These are phyloP conservation scores for Penicillium digitatum DNA, from an alignment of 2,329 filamentous ascomycete species.

Conservation along the genomic window DNA sequence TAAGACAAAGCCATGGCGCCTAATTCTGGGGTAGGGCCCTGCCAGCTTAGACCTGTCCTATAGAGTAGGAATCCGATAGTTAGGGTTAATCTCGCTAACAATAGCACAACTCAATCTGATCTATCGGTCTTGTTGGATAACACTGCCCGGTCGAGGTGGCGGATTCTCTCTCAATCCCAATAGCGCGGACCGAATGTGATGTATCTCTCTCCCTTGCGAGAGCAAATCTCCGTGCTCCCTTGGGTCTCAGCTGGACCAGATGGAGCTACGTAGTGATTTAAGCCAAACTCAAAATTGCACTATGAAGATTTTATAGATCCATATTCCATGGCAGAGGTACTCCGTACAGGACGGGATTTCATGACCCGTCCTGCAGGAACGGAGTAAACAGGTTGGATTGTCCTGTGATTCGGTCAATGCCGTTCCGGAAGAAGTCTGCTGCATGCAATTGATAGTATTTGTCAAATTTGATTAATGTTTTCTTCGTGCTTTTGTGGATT, in stretches of 20 bases:
- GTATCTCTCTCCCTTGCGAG: slow-evolving; percentile 9
- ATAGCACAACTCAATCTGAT: slow-evolving; percentile 21
- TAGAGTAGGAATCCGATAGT: slow-evolving; percentile 7
- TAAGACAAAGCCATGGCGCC: not conserved
- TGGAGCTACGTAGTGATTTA: not conserved
- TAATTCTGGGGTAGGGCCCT: slow-evolving; percentile 3
- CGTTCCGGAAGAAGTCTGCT: not conserved
- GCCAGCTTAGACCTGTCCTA: slow-evolving; percentile 1
- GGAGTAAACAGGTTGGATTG: not conserved
- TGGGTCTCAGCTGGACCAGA: not conserved
- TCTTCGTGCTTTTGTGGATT: not conserved
- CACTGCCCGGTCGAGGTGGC: not conserved
- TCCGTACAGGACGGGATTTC: not conserved
- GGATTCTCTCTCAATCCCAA: slow-evolving; percentile 10
- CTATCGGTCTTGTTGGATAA: slow-evolving; percentile 9
- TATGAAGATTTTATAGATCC: slow-evolving; percentile 1
- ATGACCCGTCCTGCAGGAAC: not conserved
- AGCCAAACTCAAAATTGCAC: not conserved
- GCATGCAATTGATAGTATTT: not conserved
- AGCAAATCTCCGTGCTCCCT: slow-evolving; percentile 1
- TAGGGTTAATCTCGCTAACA: slow-evolving; percentile 13
- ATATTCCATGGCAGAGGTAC: not conserved
- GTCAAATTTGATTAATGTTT: not conserved
- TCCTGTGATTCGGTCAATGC: not conserved
- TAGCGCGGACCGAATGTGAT: slow-evolving; percentile 18